phyloP scores from a whole-genome alignment of 2,329 filamentous ascomycete species.

The Alternaria consortialis region DNA sequence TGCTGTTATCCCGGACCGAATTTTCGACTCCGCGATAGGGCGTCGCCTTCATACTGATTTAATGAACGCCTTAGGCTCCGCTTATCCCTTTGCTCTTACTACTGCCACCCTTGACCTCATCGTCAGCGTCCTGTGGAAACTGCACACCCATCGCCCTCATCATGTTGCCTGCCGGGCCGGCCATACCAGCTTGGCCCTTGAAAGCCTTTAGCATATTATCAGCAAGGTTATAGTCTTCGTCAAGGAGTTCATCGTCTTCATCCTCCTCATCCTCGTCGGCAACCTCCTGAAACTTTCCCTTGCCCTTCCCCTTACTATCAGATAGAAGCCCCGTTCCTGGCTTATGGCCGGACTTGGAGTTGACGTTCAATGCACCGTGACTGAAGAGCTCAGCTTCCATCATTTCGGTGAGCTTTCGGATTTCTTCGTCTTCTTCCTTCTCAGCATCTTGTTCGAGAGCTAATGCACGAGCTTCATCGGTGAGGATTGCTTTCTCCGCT shows the following conservation, averaged over 20 bases:
- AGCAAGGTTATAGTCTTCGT: conserved; percentile 86
- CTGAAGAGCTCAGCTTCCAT: conserved; percentile 78
- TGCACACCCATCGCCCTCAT: conserved; percentile 85
- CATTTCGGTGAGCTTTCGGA: conserved; percentile 70
- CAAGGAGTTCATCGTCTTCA: conserved; percentile 62
- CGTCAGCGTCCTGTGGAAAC: conserved; percentile 80
- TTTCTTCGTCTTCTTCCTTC: conserved; percentile 62
- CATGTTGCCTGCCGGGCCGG: conserved; percentile 87
- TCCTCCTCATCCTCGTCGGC: conserved; percentile 53
- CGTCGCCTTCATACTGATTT: not conserved
- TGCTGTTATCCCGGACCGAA: not conserved
- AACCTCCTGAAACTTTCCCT: conserved; percentile 21
- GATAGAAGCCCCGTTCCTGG: conserved; percentile 16
- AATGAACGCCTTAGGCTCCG: not conserved
- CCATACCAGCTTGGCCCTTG: conserved; percentile 84
- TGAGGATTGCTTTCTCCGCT: conserved; percentile 45
- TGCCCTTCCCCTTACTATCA: conserved; percentile 21
- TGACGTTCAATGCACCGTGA: conserved; percentile 69
- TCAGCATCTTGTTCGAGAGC: conserved; percentile 53
- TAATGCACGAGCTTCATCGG: conserved; percentile 47
- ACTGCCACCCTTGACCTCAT: conserved; percentile 40
- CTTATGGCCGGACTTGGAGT: conserved; percentile 29
- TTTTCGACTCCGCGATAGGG: not conserved
- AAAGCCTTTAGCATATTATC: conserved; percentile 93
- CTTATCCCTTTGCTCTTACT: not conserved